These are phyloP conservation scores for Omphalea diandra DNA, from an alignment of 441 rosid genomes.

Conservation along the genomic window DNA sequence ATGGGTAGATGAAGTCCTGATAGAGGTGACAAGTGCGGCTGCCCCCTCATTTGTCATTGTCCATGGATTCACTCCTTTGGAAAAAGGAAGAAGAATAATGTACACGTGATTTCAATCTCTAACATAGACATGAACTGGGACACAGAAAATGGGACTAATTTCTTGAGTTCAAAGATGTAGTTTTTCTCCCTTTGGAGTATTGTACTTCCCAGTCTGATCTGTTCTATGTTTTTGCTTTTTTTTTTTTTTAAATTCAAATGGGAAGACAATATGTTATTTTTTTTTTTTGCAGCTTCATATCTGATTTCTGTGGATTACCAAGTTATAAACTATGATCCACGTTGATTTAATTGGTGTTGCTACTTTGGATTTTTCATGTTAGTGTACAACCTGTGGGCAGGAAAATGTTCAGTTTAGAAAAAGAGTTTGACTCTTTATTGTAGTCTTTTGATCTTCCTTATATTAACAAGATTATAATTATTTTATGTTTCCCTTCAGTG, in stretches of 20 bases:
- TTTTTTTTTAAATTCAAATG: not conserved
- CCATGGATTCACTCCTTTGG: not conserved
- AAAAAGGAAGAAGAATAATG: not conserved
- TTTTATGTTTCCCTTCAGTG: not conserved
- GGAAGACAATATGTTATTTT: not conserved
- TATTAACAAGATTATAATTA: not conserved
- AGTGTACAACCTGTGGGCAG: not conserved
- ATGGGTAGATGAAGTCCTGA: not conserved
- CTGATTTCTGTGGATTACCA: not conserved
- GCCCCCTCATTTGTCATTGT: not conserved
- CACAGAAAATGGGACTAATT: not conserved
- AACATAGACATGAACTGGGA: not conserved
- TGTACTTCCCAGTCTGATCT: not conserved
- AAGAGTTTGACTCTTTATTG: not conserved
- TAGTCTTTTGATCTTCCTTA: not conserved
- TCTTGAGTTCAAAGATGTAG: conserved; percentile 1
- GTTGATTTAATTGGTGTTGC: not conserved
- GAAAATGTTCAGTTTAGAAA: not conserved
- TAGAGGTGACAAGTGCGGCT: not conserved
- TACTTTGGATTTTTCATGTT: not conserved
- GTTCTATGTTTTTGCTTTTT: not conserved
- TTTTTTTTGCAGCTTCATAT: conserved; percentile 1
- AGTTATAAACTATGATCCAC: not conserved
- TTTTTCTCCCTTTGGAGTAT: not conserved
- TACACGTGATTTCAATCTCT: not conserved